Evolutionary conservation across 1,284 basidiomycete species (phyloP).

Genomic region (Boletus albobrunnescens): DNA sequence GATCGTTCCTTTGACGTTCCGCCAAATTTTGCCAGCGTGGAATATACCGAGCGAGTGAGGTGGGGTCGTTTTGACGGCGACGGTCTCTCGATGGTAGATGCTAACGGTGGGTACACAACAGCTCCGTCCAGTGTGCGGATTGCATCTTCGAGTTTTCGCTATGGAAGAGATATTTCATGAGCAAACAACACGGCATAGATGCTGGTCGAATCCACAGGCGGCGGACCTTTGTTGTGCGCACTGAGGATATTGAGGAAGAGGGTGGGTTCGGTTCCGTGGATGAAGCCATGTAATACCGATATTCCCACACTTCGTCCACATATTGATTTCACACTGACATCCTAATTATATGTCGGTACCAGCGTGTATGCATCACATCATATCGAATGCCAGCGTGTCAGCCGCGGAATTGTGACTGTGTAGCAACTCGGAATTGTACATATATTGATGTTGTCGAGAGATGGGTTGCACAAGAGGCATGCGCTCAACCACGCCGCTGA

Average conservation of each 20-base stretch:
- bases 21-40: constrained; percentile 72
- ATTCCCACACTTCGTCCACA: no score
- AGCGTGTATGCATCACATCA: no score
- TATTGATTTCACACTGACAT: no score
- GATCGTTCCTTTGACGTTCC: constrained; percentile 48
- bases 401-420: no score
- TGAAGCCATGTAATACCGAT: no score
- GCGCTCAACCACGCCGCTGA: constrained; percentile 20
- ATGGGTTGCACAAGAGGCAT: no score
- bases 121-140: constrained; percentile 61
- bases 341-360: no score
- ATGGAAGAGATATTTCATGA: constrained; percentile 6
- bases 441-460: no score
- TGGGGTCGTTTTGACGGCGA: constrained; percentile 51
- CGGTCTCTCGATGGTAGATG: constrained; percentile 34
- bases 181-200: neutral
- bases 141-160: constrained; percentile 75
- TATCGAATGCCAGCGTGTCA: no score
- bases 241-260: constrained; percentile 22
- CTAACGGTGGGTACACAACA: constrained; percentile 37
- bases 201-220: neutral
- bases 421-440: no score
- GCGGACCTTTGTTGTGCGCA: constrained; percentile 33
- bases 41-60: constrained; percentile 59
- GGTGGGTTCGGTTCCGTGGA: constrained; percentile 17